Evolutionary conservation across 352 stramenopile species (phyloP), one percentile per base, ranked within the genome.

Genomic region (Pythium dissotocum): DNA sequence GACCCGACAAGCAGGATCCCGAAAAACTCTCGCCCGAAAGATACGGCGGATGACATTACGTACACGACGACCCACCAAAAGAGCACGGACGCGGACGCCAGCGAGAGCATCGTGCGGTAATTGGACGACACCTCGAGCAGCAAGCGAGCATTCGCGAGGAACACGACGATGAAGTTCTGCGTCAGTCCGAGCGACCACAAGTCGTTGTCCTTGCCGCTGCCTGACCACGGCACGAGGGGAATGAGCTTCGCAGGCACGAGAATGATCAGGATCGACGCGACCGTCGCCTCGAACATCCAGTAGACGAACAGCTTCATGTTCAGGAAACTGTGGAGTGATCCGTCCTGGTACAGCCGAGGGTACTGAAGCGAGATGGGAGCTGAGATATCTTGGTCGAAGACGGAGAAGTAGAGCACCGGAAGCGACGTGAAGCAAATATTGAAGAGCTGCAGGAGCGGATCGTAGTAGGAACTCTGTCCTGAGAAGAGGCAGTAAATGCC

Each of bases 361-460:
- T 84, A 79, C 18, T 63, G 52, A 6, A 90, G 60, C n/a, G 75
- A 63, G 16, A 72, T 89, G 1, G 58, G 26, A 3, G 80, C 58
- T 6, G 81, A 86, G 24, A 67, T 59, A 14, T 67, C 61, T 60
- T 61, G 35, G 26, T 67, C 61, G 35, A 67, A 90, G 77, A 93
- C 78, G 6, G 73, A 80, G 36, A 91, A 89, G 42, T 76, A 77
- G 28, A 95, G 73, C 18, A 94, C 70, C 1, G 87, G 84, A 6
- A 93, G 66, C 24, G 84, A 79, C 13, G 87, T 95, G 69, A 92
- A 95, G 61, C 82, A 83, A 13, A 94, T 83, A 67, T 94, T 94
- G 72, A 89, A 92, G 18, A 89, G 72, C 63, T 94, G 85, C 46
- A 94, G 77, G 0, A 95, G 70, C 6, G 80, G 72, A 63, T 94